Evolutionary conservation across 1,139 yeast species (phyloP).

Genomic region (Arxiozyma telluris): DNA sequence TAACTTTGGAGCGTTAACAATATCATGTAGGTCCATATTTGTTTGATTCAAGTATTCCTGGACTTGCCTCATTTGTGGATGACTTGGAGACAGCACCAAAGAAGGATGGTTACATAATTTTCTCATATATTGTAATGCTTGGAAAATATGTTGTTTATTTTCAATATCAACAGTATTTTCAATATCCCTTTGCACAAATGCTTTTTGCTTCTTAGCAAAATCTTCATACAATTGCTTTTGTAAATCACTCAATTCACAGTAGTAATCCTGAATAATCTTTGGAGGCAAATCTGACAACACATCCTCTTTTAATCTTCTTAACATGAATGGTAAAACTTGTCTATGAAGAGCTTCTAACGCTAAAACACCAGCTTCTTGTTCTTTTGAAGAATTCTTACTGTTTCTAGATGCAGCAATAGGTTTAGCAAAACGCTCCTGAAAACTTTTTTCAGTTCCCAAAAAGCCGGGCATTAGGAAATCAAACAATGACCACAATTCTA

Average conservation of each 20-base stretch:
- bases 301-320: slow-evolving; percentile 92
- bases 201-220: slow-evolving; percentile 82
- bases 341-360: slow-evolving; percentile 94
- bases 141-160: slow-evolving; percentile 88
- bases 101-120: slow-evolving; percentile 96
- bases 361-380: slow-evolving; percentile 94
- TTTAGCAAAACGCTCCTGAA: slow-evolving; percentile 91
- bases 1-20: slow-evolving; percentile 85
- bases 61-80: slow-evolving; percentile 73
- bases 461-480: slow-evolving; percentile 99
- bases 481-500: slow-evolving; percentile 94
- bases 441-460: slow-evolving; percentile 87
- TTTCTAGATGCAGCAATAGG: slow-evolving; percentile 94
- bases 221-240: slow-evolving; percentile 84
- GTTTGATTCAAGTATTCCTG: slow-evolving; percentile 49
- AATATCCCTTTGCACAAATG: slow-evolving; percentile 58
- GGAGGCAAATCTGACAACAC: slow-evolving; percentile 96
- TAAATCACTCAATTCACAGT: slow-evolving; percentile 86
- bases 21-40: slow-evolving; percentile 55
- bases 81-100: slow-evolving; percentile 73
- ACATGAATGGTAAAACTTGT: slow-evolving; percentile 91
- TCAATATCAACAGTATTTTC: slow-evolving; percentile 36
- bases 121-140: slow-evolving; percentile 94
- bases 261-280: slow-evolving; percentile 94
- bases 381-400: slow-evolving; percentile 83